Percentiles rank a stretch among this genome's conserved stretches.
Evolutionary conservation across 148 eudicot genomes (phyloP).

Genomic region (Suaeda aralocaspica): DNA sequence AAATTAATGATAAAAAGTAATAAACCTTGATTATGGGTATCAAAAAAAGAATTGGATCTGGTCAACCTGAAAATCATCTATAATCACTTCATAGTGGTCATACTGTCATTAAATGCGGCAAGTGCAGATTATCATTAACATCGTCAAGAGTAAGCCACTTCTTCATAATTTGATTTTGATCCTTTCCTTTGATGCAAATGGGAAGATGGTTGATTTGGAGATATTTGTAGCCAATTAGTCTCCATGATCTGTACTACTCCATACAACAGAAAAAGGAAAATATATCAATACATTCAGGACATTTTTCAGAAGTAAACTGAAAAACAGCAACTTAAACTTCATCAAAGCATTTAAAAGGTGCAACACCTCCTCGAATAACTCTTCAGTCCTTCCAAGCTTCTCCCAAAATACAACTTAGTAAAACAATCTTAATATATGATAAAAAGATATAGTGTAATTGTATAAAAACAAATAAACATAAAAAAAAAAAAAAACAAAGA

Average conservation of each 20-base stretch:
- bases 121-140: constrained; percentile 24
- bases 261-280: constrained; percentile 6
- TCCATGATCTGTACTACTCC: constrained; percentile 50
- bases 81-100: constrained; percentile 51
- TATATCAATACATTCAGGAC: not conserved
- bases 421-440: too few species aligned
- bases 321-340: not conserved
- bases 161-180: constrained; percentile 18
- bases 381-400: too few species aligned
- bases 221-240: constrained; percentile 39
- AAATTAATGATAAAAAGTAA: too few species aligned
- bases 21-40: not conserved
- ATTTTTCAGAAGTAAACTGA: not conserved
- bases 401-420: too few species aligned
- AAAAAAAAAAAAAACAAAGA: too few species aligned
- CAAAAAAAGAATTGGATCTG: not conserved
- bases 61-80: constrained; percentile 57
- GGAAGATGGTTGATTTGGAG: constrained; percentile 31
- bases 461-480: too few species aligned
- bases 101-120: constrained; percentile 51
- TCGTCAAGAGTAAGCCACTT: constrained; percentile 16
- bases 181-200: constrained; percentile 29
- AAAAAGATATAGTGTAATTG: too few species aligned
- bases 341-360: not conserved
- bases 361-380: not conserved